Percentiles rank a stretch among this genome's conserved stretches.
Conservation (phyloP, 2,329 filamentous ascomycete species). For the Hypoxylon sp. region DNA sequence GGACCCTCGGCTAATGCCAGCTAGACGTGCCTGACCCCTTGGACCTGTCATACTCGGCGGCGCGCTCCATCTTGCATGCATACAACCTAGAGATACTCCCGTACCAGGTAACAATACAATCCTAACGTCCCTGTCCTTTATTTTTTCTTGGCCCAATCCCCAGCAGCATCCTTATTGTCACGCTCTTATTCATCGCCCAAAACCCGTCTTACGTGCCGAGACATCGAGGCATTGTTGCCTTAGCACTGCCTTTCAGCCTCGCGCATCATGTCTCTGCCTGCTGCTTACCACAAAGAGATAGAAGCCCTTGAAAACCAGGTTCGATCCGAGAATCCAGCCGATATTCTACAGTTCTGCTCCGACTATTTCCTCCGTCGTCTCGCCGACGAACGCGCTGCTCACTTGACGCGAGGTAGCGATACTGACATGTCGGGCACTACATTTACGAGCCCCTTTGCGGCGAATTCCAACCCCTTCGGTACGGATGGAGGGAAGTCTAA, state of each 20-base stretch:
- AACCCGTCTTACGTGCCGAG: slow-evolving; percentile 3
- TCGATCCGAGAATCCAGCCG: slow-evolving; percentile 63
- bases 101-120: slow-evolving; percentile 30
- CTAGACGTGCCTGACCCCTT: slow-evolving; percentile 36
- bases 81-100: slow-evolving; percentile 22
- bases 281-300: slow-evolving; percentile 68
- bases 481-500: slow-evolving; percentile 53
- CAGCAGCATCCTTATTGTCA: not conserved
- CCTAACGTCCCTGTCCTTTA: slow-evolving; percentile 10
- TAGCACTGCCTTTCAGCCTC: slow-evolving; percentile 8
- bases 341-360: slow-evolving; percentile 75
- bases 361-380: slow-evolving; percentile 73
- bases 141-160: not conserved
- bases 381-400: slow-evolving; percentile 69
- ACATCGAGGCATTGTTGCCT: slow-evolving; percentile 16
- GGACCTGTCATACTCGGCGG: slow-evolving; percentile 31
- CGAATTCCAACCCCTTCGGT: slow-evolving; percentile 77
- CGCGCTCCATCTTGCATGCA: slow-evolving; percentile 17
- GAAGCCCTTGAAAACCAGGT: slow-evolving; percentile 69
- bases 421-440: slow-evolving; percentile 73
- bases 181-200: slow-evolving; percentile 1
- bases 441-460: slow-evolving; percentile 77
- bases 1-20: slow-evolving; percentile 37
- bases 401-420: slow-evolving; percentile 45
- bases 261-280: slow-evolving; percentile 55